These are phyloP conservation scores for Lindgomyces ingoldianus DNA, from an alignment of 495 filamentous ascomycete genomes.

Conservation along the genomic window DNA sequence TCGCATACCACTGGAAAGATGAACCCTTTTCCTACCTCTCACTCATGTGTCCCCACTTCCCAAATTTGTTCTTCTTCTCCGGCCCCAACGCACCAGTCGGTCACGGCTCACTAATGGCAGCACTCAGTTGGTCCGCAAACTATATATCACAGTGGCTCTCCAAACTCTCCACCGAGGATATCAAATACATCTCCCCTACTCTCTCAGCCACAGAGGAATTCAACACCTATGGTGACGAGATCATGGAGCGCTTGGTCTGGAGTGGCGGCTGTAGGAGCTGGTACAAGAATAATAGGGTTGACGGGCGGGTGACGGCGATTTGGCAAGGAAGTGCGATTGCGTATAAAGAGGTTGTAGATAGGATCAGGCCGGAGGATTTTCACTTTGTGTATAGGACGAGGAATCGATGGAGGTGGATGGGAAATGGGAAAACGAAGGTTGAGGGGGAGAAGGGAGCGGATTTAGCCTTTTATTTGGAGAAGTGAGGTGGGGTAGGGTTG, in stretches of 20 bases:
- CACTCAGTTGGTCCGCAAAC: neutral
- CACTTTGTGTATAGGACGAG: neutral
- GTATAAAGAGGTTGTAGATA: neutral
- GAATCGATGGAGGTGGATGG: conserved; percentile 3
- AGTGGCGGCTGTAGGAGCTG: conserved; percentile 53
- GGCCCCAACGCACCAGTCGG: conserved; percentile 16
- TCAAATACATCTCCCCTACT: conserved; percentile 10
- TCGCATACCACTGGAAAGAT: conserved; percentile 5
- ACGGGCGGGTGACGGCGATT: conserved; percentile 6
- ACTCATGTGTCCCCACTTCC: conserved; percentile 11
- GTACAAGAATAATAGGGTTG: conserved; percentile 17
- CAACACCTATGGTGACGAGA: conserved; percentile 71
- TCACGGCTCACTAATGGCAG: conserved; percentile 9
- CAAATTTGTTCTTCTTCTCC: conserved; percentile 20
- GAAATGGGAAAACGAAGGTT: conserved; percentile 4
- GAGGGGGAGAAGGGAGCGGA: conserved; percentile 1
- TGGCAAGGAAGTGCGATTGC: neutral
- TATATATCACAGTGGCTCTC: conserved; percentile 4
- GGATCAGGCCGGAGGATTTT: neutral
- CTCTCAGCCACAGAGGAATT: conserved; percentile 50
- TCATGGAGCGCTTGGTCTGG: conserved; percentile 72
- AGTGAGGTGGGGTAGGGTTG: neutral
- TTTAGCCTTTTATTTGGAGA: conserved; percentile 6
- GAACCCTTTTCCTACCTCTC: conserved; percentile 10
- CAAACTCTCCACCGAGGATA: conserved; percentile 13